These are phyloP conservation scores for Syncephalastrum monosporum DNA, from an alignment of 371 early-diverging fungal species.

Conservation along the genomic window DNA sequence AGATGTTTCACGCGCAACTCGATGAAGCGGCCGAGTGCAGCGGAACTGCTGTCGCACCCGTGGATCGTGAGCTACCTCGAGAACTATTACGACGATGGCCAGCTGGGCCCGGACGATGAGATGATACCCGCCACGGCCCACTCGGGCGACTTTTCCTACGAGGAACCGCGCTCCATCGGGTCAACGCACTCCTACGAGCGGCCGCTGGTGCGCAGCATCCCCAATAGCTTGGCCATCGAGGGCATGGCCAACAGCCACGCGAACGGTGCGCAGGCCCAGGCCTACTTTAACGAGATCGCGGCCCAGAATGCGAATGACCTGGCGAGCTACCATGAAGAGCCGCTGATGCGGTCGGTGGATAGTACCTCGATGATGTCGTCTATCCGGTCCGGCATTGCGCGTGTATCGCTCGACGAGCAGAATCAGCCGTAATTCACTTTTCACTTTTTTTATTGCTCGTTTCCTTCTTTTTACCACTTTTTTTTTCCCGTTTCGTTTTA, in stretches of 20 bases:
- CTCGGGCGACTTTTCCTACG: no score
- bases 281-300: constrained; percentile 40
- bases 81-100: constrained; percentile 20
- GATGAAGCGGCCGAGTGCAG: constrained; percentile 72
- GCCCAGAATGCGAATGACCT: constrained; percentile 30
- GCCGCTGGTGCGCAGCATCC: constrained; percentile 35
- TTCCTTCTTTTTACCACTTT: no score
- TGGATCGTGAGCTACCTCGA: constrained; percentile 66
- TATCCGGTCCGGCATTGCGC: constrained; percentile 4
- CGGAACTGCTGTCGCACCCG: constrained; percentile 69
- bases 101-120: constrained; percentile 4
- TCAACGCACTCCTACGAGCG: constrained; percentile 31
- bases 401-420: background rate
- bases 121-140: constrained; percentile 2
- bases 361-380: constrained; percentile 2
- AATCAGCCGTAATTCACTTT: background rate
- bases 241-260: constrained; percentile 32
- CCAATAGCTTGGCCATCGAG: constrained; percentile 35
- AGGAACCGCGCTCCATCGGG: constrained; percentile 16
- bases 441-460: no score
- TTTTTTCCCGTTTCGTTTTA: no score
- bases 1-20: constrained; percentile 80
- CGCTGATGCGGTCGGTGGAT: background rate
- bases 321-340: background rate
- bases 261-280: constrained; percentile 39